phyloP scores from a whole-genome alignment of 164 flowering plant species.

The Vitis riparia region DNA sequence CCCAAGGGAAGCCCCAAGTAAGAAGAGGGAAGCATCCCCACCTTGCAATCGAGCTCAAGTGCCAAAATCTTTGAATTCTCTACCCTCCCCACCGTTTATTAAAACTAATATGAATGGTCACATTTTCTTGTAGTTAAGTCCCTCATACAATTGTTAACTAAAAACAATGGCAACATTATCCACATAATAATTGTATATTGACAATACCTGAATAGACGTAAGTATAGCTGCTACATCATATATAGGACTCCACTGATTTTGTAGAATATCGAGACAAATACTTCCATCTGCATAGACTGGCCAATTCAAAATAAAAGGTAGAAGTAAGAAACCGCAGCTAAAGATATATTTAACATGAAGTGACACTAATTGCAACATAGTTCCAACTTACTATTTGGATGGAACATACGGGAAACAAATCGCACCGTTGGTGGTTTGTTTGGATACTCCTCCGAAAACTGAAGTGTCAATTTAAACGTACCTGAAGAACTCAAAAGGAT shows the following conservation, averaged over 20 bases:
- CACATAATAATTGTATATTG: no score
- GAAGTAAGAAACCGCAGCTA: not conserved
- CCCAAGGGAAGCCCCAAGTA: no score
- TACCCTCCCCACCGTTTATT: no score
- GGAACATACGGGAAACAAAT: slow-evolving; percentile 70
- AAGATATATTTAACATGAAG: not conserved
- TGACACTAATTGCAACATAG: not conserved
- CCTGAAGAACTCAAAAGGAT: slow-evolving; percentile 32
- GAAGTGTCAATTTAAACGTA: slow-evolving; percentile 65
- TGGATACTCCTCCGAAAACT: slow-evolving; percentile 63
- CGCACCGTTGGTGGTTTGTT: slow-evolving; percentile 66
- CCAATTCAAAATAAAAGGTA: not conserved
- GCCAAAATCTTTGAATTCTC: no score
- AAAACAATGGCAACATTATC: no score
- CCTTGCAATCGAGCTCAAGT: no score
- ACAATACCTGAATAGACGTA: slow-evolving; percentile 52
- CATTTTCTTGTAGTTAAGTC: no score
- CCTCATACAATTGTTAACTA: no score
- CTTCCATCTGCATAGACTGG: slow-evolving; percentile 70
- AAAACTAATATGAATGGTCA: no score
- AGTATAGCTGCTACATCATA: slow-evolving; percentile 58
- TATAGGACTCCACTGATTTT: slow-evolving; percentile 62
- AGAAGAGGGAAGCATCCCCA: no score
- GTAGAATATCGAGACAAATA: slow-evolving; percentile 53
- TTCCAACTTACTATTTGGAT: slow-evolving; percentile 61